A percentile compares a stretch with the other conserved stretches of the same genome.
Evolutionary conservation across 768 basidiomycete species (phyloP).

Genomic region (Candolleomyces aberdarensis): DNA sequence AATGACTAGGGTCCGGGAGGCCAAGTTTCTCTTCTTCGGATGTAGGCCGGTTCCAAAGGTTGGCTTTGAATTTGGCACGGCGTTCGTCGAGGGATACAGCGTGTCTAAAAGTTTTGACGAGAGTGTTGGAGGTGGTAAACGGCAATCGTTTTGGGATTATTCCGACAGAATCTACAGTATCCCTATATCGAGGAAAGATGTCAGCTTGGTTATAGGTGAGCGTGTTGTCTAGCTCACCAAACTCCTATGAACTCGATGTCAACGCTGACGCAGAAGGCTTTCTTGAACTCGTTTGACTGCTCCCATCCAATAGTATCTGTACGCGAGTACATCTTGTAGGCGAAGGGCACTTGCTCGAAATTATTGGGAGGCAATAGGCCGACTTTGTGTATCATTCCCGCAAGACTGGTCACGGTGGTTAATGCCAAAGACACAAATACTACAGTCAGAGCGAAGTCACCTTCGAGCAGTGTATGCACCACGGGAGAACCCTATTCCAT

Average conservation of each 20-base stretch:
- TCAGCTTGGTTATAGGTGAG: background rate
- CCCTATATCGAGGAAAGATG: slow-evolving; percentile 36
- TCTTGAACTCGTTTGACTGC: slow-evolving; percentile 53
- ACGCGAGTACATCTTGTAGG: slow-evolving; percentile 58
- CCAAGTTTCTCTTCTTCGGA: slow-evolving; percentile 25
- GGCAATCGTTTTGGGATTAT: slow-evolving; percentile 51
- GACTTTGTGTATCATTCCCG: slow-evolving; percentile 52
- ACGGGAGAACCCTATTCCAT: slow-evolving; percentile 51
- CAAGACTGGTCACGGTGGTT: slow-evolving; percentile 1
- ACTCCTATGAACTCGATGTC: slow-evolving; percentile 58
- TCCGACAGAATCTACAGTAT: slow-evolving; percentile 66
- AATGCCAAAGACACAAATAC: background rate
- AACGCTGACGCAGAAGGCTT: slow-evolving; percentile 50
- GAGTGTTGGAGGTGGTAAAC: slow-evolving; percentile 53
- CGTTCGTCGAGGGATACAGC: slow-evolving; percentile 64
- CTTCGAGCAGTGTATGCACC: slow-evolving; percentile 61
- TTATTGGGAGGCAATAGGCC: slow-evolving; percentile 46
- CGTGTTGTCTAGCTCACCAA: slow-evolving; percentile 31
- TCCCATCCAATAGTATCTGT: slow-evolving; percentile 47
- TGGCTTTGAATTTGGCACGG: slow-evolving; percentile 57
- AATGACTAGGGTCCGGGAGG: background rate
- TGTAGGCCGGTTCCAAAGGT: slow-evolving; percentile 43
- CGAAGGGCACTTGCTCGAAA: slow-evolving; percentile 58
- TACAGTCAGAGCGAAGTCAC: background rate
- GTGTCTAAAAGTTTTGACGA: slow-evolving; percentile 59